phyloP scores from a whole-genome alignment of 2,329 filamentous ascomycete genomes.

The Penicillium capsulatum region DNA sequence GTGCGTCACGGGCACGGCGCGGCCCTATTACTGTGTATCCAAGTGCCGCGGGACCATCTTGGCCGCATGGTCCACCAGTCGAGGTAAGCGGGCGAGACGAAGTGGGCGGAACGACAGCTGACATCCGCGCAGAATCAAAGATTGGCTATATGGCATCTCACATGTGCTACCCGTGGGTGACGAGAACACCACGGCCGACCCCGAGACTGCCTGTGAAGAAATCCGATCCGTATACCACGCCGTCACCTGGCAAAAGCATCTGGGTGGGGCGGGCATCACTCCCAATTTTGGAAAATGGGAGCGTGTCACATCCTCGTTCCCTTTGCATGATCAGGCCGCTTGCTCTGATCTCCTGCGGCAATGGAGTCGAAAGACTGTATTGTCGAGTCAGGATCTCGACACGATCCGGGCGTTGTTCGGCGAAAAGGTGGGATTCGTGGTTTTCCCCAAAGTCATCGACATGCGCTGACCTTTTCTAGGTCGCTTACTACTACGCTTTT shows the following conservation, averaged over 20 bases:
- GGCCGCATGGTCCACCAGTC: slow-evolving; percentile 78
- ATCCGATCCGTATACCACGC: slow-evolving; percentile 83
- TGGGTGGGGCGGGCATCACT: slow-evolving; percentile 75
- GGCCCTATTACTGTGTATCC: slow-evolving; percentile 78
- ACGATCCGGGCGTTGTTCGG: slow-evolving; percentile 73
- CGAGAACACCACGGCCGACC: slow-evolving; percentile 66
- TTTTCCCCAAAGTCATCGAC: neutral
- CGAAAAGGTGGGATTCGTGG: slow-evolving; percentile 51
- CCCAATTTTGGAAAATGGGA: slow-evolving; percentile 67
- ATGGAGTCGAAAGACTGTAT: slow-evolving; percentile 64
- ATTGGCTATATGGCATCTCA: slow-evolving; percentile 89
- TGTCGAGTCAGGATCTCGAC: slow-evolving; percentile 63
- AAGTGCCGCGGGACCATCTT: slow-evolving; percentile 72
- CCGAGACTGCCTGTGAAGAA: slow-evolving; percentile 81
- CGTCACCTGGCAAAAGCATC: slow-evolving; percentile 66
- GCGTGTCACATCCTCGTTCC: slow-evolving; percentile 71
- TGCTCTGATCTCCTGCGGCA: slow-evolving; percentile 72
- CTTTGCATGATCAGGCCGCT: slow-evolving; percentile 70
- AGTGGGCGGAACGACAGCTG: neutral
- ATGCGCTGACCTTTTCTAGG: slow-evolving; percentile 39
- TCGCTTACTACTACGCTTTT: slow-evolving; percentile 95
- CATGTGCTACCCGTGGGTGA: slow-evolving; percentile 71
- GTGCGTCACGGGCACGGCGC: slow-evolving; percentile 73
- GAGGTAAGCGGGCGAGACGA: slow-evolving; percentile 49
- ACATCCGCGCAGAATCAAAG: slow-evolving; percentile 63